Conservation (phyloP, 78 protist species). For the Diacronema lutheri region DNA sequence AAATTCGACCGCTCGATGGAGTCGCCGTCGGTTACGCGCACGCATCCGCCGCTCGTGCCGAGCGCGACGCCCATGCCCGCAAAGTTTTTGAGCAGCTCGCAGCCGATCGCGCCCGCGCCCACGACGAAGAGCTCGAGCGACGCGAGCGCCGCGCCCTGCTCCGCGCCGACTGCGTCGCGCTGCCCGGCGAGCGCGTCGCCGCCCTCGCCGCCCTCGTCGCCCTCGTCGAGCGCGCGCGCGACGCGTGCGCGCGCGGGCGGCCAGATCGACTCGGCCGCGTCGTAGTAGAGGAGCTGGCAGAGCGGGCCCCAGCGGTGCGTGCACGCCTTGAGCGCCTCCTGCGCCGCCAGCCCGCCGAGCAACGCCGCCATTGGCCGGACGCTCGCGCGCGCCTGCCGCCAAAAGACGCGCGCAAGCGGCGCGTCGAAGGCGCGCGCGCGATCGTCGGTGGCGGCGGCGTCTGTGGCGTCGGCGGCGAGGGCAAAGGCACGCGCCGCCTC, state of each 20-base stretch:
- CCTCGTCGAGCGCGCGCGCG: not conserved
- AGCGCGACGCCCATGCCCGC: conserved; percentile 88
- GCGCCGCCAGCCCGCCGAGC: conserved; percentile 67
- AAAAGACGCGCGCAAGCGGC: not conserved
- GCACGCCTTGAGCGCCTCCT: conserved; percentile 71
- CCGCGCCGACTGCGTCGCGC: conserved; percentile 20
- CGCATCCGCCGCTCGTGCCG: not conserved
- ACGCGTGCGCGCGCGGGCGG: no score
- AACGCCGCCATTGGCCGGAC: conserved; percentile 45
- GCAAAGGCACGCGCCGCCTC: not conserved
- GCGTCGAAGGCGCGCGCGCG: no score
- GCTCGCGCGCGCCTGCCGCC: not conserved
- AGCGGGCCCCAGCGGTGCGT: conserved; percentile 60
- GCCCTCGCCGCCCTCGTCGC: not conserved
- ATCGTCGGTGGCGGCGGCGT: no score
- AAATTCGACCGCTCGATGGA: conserved; percentile 91
- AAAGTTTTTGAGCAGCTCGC: conserved; percentile 91
- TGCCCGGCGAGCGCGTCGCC: conserved; percentile 29
- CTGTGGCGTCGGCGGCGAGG: not conserved
- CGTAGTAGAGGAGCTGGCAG: conserved; percentile 60
- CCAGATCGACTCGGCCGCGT: conserved; percentile 39
- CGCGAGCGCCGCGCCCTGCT: not conserved
- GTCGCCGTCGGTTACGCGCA: conserved; percentile 95
- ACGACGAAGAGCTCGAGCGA: conserved; percentile 57
- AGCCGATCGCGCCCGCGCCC: conserved; percentile 99